Conservation (phyloP, 768 basidiomycete species). For the Brasilioporus rufonigricans region DNA sequence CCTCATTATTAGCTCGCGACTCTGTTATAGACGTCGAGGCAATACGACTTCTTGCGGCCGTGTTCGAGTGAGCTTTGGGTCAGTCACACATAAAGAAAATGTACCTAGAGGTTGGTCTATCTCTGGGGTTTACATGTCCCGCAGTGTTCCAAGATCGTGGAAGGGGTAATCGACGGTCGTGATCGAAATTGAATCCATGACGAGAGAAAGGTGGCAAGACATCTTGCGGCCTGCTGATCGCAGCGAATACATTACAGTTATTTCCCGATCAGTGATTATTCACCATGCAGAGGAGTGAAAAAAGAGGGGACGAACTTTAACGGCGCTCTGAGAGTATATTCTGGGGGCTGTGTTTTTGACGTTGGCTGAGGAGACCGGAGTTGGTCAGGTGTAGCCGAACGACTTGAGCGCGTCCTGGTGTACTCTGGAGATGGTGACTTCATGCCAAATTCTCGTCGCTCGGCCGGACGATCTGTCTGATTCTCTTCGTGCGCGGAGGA, state of each 20-base stretch:
- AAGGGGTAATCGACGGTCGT: conserved; percentile 32
- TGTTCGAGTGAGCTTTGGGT: conserved; percentile 18
- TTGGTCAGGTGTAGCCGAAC: conserved; percentile 16
- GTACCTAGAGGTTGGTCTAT: conserved; percentile 29
- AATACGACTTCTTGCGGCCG: conserved; percentile 19
- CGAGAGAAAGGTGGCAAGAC: conserved; percentile 32
- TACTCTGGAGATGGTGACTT: conserved; percentile 23
- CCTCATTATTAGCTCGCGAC: conserved; percentile 21
- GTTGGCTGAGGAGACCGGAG: conserved; percentile 19
- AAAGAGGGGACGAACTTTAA: conserved; percentile 24
- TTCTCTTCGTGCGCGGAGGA: conserved; percentile 25
- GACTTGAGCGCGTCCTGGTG: conserved; percentile 20
- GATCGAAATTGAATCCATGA: conserved; percentile 33
- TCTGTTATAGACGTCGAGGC: conserved; percentile 23
- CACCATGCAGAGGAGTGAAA: conserved; percentile 6
- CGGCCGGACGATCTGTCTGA: conserved; percentile 11
- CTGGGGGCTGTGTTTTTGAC: conserved; percentile 19
- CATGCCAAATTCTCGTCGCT: conserved; percentile 11
- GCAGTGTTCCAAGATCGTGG: conserved; percentile 30
- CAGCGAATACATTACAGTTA: conserved; percentile 19
- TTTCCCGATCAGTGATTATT: conserved; percentile 27
- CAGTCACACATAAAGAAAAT: conserved; percentile 4
- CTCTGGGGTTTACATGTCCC: conserved; percentile 21
- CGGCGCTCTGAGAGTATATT: conserved; percentile 23
- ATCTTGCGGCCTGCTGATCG: conserved; percentile 34